Base-by-base conservation (phyloP, 768 basidiomycete species). In the Termitomyces sp. region DNA sequence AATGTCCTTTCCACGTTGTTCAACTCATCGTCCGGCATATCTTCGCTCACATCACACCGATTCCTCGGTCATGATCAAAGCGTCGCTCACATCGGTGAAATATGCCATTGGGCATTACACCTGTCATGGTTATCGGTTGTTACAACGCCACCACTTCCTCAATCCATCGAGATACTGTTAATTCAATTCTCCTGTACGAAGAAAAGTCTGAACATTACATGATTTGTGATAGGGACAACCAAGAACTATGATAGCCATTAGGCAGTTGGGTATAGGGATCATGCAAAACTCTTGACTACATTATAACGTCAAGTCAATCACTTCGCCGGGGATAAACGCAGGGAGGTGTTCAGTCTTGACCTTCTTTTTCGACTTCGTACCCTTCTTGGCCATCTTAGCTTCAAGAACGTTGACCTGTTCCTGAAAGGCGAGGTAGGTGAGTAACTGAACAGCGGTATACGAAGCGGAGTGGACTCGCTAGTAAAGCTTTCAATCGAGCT, bases 251-350 rank as follows among this genome's bases (percentile, higher is more conserved):
- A 29, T 27, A 25, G 19, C 6, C 17, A 14, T n/a, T 4, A 12
- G 6, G 3, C 11, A 14, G 49, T 25, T 3, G 16, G 35, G 35
- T 37, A 50, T 50, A 17, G 1, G 6, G 10, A n/a, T 27, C 1
- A 19, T 38, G n/a, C 50, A 14, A 47, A 12, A n/a, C 17, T 27
- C 11, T 27, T 10, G 23, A 35, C 9, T 17, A 25, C 27, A 54
- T 54, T 5, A 53, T 44, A 56, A 38, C 6, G 66, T 65, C 25
- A 69, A 49, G 46, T 68, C 62, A 34, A 68, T 68, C 19, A 67
- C 46, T 40, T 67, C 65, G 14, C 56, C 63, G 0, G 53, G 43
- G 42, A 53, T 23, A 12, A 62, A 53, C 21, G 44, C 42, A 19
- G 58, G 29, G 7, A 54, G 44, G 8, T 44, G 46, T 51, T 67